A percentile compares a stretch with the other conserved stretches of the same genome.
These are phyloP conservation scores for Pythium biforme DNA, from an alignment of 352 stramenopile species.

Conservation along the genomic window DNA sequence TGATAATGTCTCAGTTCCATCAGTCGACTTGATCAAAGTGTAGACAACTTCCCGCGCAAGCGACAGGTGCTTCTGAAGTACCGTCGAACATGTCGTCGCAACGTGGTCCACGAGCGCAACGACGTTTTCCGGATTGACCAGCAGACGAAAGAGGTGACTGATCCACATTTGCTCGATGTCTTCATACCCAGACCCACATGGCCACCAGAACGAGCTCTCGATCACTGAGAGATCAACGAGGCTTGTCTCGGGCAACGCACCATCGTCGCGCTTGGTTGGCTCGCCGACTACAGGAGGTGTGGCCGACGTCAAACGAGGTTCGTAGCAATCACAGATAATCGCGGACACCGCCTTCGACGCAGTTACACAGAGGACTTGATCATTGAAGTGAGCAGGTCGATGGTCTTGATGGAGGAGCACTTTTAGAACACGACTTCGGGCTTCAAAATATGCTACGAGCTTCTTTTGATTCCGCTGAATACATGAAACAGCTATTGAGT, in stretches of 20 bases:
- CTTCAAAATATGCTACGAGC: conserved; percentile 58
- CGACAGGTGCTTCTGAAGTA: conserved; percentile 81
- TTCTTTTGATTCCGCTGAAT: conserved; percentile 30
- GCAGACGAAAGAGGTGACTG: conserved; percentile 60
- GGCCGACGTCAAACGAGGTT: conserved; percentile 34
- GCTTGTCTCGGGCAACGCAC: conserved; percentile 65
- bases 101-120: conserved; percentile 71
- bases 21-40: conserved; percentile 27
- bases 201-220: conserved; percentile 82
- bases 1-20: background rate
- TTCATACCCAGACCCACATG: conserved; percentile 37
- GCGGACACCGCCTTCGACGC: conserved; percentile 58
- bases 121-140: conserved; percentile 64
- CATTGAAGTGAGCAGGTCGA: conserved; percentile 49
- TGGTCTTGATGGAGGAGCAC: conserved; percentile 58
- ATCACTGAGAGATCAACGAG: conserved; percentile 74
- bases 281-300: conserved; percentile 20
- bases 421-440: conserved; percentile 46
- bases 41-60: conserved; percentile 71
- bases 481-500: background rate
- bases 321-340: conserved; percentile 79
- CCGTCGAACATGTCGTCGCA: conserved; percentile 63
- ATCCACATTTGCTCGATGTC: conserved; percentile 63
- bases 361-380: conserved; percentile 47
- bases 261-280: conserved; percentile 49